A percentile compares a stretch with the other conserved stretches of the same genome.
phyloP scores from a whole-genome alignment of 495 filamentous ascomycete species.

The Pseudomonodictys pantanalensis region DNA sequence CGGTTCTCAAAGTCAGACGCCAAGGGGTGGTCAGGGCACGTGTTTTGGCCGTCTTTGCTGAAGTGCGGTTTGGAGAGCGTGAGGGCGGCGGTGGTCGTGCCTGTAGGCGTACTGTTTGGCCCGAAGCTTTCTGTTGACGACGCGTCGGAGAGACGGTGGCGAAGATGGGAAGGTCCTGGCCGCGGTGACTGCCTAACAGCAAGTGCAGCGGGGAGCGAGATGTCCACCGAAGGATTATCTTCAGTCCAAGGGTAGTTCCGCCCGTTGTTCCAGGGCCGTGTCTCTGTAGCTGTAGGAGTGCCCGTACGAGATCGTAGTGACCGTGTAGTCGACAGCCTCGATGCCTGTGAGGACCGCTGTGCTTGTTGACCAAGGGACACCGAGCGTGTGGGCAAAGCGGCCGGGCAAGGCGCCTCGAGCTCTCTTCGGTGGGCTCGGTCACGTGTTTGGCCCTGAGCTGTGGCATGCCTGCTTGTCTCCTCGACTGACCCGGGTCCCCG shows the following conservation, averaged over 20 bases:
- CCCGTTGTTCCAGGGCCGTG: conserved; percentile 42
- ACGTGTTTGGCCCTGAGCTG: background rate
- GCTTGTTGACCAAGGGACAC: conserved; percentile 19
- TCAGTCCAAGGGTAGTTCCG: conserved; percentile 43
- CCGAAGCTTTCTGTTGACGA: background rate
- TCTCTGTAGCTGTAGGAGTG: conserved; percentile 25
- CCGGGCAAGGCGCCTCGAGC: conserved; percentile 27
- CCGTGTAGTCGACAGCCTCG: conserved; percentile 10
- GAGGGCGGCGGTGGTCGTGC: conserved; percentile 2
- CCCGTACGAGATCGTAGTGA: conserved; percentile 16
- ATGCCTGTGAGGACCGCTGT: conserved; percentile 15
- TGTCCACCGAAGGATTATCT: conserved; percentile 33
- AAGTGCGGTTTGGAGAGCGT: too few species aligned
- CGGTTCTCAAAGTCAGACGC: conserved; percentile 8
- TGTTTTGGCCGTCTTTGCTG: too few species aligned
- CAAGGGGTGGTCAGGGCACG: too few species aligned
- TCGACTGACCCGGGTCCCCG: too few species aligned
- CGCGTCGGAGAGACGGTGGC: conserved; percentile 12
- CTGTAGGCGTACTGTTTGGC: background rate
- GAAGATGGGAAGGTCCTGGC: conserved; percentile 21
- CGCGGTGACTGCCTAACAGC: conserved; percentile 19
- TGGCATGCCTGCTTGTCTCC: too few species aligned
- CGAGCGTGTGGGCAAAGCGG: conserved; percentile 23
- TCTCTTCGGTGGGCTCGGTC: conserved; percentile 27
- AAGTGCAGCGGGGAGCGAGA: conserved; percentile 35